Evolutionary conservation across 75 land plant species (phyloP), one percentile per base, ranked within the genome.

Genomic region (Larix kaempferi): DNA sequence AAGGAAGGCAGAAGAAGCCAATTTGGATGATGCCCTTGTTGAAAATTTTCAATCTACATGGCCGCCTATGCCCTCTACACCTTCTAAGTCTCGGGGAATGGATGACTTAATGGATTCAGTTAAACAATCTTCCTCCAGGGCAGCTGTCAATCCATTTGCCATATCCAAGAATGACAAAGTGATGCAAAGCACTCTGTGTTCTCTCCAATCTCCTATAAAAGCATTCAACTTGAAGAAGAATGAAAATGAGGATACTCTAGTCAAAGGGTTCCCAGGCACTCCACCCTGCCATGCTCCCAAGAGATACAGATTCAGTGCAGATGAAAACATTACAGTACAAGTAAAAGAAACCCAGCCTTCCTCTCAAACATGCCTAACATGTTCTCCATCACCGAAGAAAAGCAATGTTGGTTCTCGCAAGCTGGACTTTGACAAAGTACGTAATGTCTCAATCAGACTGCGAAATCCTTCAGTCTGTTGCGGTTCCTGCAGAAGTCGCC

Each of bases 281-380:
- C 74, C 74, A 49, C 74, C 57, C 29, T n/a, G n/a, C 23, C 56
- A 49, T 5, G 23, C 56, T 73, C 8, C 27, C 56, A 73, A 73
- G 74, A 19, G 15, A 73, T 22, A 5, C 56, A 49, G 57, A 27
- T 21, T 17, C 16, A 66, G 29, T 66, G 71, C 49, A 37, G 39
- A 3, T 17, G 44, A 66, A 7, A 7, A 1, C 6, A 66, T 7
- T 6, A 2, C 29, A 14, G 2, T 41, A 1, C 57, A 44, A 73
- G 17, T 54, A n/a, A 73, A 54, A 49, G 74, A 3, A 23, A 22
- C 29, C 74, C 26, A 73, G 44, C 17, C 44, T 17, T 66, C 41
- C 71, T 5, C 33, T 63, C 66, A 27, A 27, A 63, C 35, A 26
- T 63, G 8, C 35, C 35, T 21, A 1, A 8, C 71, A 37, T 33